Evolutionary conservation across 176 grass and related monocot species (phyloP).

Genomic region (Miscanthus lutarioriparius): DNA sequence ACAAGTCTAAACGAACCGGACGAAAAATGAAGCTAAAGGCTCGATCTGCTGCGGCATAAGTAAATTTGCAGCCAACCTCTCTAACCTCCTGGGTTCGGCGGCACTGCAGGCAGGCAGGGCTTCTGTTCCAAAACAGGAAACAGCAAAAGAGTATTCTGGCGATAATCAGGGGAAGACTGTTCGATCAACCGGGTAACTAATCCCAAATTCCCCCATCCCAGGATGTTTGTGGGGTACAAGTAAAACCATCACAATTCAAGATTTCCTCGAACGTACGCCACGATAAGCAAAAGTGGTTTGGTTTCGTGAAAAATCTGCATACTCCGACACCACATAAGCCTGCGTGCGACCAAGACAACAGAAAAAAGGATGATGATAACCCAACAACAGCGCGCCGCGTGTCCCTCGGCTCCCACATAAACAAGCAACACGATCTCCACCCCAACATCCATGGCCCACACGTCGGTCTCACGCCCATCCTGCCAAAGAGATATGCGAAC

Average conservation of each 20-base stretch:
- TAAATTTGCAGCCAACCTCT: constrained; percentile 8
- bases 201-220: background rate
- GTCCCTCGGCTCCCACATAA: constrained; percentile 17
- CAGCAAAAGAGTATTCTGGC: background rate
- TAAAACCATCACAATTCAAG: background rate
- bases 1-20: too few species aligned
- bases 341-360: background rate
- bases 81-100: background rate
- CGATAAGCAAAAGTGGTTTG: background rate
- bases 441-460: background rate
- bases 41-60: constrained; percentile 5
- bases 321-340: background rate
- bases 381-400: constrained; percentile 26
- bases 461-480: constrained; percentile 20
- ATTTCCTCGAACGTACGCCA: background rate
- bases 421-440: background rate
- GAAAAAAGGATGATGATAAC: background rate
- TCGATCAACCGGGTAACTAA: background rate
- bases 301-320: constrained; percentile 8
- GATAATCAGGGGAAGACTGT: background rate
- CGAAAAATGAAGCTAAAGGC: too few species aligned
- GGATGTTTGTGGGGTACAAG: background rate
- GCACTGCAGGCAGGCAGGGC: background rate
- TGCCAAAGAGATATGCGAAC: constrained; percentile 24
- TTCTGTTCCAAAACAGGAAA: background rate